Conservation (phyloP, 2,329 filamentous ascomycete genomes). For the Pyrenophora teres region DNA sequence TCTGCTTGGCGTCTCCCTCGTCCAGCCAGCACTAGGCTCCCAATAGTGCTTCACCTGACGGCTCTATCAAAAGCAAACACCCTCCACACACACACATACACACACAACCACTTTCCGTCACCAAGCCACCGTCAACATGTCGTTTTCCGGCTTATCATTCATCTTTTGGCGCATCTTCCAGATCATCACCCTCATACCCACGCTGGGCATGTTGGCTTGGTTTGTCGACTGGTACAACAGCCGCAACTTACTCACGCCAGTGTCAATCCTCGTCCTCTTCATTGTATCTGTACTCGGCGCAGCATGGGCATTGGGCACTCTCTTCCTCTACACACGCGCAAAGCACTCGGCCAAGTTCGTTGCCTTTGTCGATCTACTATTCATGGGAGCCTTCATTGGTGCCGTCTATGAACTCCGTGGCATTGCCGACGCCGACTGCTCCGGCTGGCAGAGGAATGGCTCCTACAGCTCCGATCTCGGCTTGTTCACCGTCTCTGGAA, state of each 20-base stretch:
- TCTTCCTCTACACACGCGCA: conserved; percentile 63
- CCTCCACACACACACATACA: neutral
- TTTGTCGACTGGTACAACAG: conserved; percentile 65
- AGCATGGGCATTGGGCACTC: conserved; percentile 65
- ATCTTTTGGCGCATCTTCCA: conserved; percentile 65
- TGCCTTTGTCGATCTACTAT: conserved; percentile 64
- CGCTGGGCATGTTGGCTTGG: conserved; percentile 64
- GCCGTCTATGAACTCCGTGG: conserved; percentile 62
- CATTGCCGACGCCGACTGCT: conserved; percentile 69
- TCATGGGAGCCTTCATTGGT: conserved; percentile 67
- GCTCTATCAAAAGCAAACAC: conserved; percentile 12
- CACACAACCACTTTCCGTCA: conserved; percentile 3
- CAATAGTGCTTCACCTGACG: conserved; percentile 13
- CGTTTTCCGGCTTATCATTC: conserved; percentile 62
- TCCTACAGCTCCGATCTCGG: conserved; percentile 65
- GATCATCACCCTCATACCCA: conserved; percentile 65
- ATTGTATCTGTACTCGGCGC: conserved; percentile 65
- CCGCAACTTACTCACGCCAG: conserved; percentile 62
- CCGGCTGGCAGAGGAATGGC: conserved; percentile 56
- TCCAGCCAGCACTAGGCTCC: conserved; percentile 7
- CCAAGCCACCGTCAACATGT: conserved; percentile 44
- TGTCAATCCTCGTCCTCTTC: conserved; percentile 66
- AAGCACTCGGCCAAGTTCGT: conserved; percentile 64
- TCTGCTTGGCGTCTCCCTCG: conserved; percentile 5
- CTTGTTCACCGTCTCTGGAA: conserved; percentile 61